Evolutionary conservation across 441 rosid species (phyloP).

Genomic region (Erodium moschatum): DNA sequence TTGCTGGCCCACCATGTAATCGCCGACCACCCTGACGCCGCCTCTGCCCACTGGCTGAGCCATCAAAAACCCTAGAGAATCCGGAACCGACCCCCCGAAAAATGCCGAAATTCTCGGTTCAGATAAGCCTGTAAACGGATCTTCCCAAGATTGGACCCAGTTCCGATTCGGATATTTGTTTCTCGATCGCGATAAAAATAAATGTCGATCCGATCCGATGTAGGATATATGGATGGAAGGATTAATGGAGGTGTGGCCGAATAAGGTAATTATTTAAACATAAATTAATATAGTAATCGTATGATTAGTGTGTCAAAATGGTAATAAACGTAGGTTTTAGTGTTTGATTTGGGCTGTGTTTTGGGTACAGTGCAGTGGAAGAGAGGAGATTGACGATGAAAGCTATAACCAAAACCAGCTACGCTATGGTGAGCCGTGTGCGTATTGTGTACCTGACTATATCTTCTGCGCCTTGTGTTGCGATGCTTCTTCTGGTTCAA

Average conservation of each 20-base stretch:
- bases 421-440: conserved; percentile 3
- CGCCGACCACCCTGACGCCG: conserved; percentile 58
- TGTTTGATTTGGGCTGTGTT: not conserved
- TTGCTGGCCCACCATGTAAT: conserved; percentile 64
- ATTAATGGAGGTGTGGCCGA: not conserved
- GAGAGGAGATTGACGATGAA: not conserved
- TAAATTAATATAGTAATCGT: not conserved
- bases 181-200: conserved; percentile 1
- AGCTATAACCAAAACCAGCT: not conserved
- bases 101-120: too few species aligned
- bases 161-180: not conserved
- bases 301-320: conserved; percentile 5
- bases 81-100: not conserved
- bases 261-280: not conserved
- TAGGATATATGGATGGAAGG: not conserved
- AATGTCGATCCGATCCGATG: not conserved
- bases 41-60: conserved; percentile 42
- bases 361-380: conserved; percentile 1
- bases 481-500: too few species aligned
- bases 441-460: not conserved
- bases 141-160: too few species aligned
- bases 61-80: conserved; percentile 27
- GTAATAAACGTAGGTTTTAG: not conserved
- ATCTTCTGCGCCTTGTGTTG: not conserved
- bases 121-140: too few species aligned